These are phyloP conservation scores for Oryza nivara DNA, from an alignment of 176 grass and related monocot species.

Conservation along the genomic window DNA sequence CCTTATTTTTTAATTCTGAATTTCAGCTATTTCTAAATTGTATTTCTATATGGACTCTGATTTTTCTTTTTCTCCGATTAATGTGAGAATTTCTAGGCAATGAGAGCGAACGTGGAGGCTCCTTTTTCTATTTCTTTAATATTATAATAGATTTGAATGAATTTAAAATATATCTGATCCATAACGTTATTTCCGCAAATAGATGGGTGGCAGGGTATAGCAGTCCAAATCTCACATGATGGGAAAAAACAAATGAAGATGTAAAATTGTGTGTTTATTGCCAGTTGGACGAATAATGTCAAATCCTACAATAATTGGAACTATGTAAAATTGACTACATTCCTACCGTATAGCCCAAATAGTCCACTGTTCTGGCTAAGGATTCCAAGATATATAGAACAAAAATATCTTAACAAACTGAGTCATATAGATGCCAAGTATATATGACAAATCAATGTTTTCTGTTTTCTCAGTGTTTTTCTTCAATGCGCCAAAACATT, in stretches of 20 bases:
- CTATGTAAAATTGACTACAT: not conserved
- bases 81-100: too few relatives aligned
- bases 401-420: not conserved
- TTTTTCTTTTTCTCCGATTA: too few relatives aligned
- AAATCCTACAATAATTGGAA: not conserved
- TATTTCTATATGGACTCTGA: too few relatives aligned
- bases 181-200: too few relatives aligned
- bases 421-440: conserved; percentile 21
- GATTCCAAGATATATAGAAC: not conserved
- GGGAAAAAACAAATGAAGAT: not conserved
- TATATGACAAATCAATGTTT: conserved; percentile 26
- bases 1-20: too few relatives aligned
- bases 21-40: too few relatives aligned
- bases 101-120: too few relatives aligned
- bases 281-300: not conserved
- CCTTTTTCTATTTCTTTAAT: too few relatives aligned
- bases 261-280: not conserved
- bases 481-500: conserved; percentile 25
- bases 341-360: not conserved
- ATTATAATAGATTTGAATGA: too few relatives aligned
- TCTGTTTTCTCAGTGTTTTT: conserved; percentile 17
- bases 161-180: too few relatives aligned
- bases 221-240: not conserved
- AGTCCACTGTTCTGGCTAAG: not conserved
- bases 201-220: too few relatives aligned